Evolutionary conservation across 2,329 filamentous ascomycete genomes (phyloP).

Genomic region (Colletotrichum caudatum): DNA sequence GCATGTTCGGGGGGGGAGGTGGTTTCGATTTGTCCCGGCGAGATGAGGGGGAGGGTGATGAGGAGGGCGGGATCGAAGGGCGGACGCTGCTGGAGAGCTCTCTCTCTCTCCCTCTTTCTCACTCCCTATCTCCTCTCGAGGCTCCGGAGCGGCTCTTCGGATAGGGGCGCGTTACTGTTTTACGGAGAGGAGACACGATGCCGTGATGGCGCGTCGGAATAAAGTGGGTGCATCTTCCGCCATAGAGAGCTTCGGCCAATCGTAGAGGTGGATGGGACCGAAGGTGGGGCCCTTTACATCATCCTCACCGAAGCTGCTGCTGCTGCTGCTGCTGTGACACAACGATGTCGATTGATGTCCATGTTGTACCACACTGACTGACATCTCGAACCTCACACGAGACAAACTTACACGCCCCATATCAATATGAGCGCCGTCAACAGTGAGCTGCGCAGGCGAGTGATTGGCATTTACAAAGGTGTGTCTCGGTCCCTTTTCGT

Average conservation of each 20-base stretch:
- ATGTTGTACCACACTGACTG: too few relatives aligned
- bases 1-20: neutral
- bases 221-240: neutral
- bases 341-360: too few relatives aligned
- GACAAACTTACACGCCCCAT: neutral
- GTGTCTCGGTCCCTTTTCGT: neutral
- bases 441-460: constrained; percentile 76
- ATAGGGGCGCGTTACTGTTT: neutral
- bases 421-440: constrained; percentile 51
- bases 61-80: too few relatives aligned
- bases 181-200: neutral
- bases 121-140: too few relatives aligned
- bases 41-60: too few relatives aligned
- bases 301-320: constrained; percentile 22
- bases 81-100: neutral
- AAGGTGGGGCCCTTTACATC: constrained; percentile 13
- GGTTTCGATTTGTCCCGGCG: neutral
- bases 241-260: neutral
- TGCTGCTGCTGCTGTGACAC: too few relatives aligned
- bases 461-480: constrained; percentile 93
- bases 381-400: neutral
- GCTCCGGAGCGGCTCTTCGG: neutral
- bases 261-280: neutral
- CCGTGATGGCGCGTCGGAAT: neutral
- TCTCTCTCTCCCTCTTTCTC: too few relatives aligned